Evolutionary conservation across 805 yeast genomes (phyloP).

Genomic region (Starmerella stellata): DNA sequence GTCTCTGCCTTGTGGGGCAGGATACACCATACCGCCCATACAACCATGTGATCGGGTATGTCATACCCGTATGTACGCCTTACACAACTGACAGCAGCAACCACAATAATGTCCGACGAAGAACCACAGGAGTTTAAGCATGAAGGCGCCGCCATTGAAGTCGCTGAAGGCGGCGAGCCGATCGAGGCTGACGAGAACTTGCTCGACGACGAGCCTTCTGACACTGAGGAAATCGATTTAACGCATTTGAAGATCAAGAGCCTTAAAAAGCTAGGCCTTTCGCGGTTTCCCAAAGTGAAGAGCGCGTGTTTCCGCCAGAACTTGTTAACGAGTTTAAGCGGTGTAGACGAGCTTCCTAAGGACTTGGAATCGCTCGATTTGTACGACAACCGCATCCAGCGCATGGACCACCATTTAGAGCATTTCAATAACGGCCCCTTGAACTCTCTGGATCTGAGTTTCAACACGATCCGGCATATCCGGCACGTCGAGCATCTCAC

Average conservation of each 20-base stretch:
- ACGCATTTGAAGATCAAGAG: conserved; percentile 39
- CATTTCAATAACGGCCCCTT: conserved; percentile 34
- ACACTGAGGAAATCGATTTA: conserved; percentile 36
- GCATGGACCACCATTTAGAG: conserved; percentile 47
- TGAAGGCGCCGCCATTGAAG: conserved; percentile 4
- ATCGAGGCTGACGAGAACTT: conserved; percentile 44
- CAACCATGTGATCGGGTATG: too few relatives aligned
- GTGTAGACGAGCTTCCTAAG: conserved; percentile 41
- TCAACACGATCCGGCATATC: conserved; percentile 73
- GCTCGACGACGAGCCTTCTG: conserved; percentile 30
- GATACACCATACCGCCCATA: too few relatives aligned
- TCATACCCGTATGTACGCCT: too few relatives aligned
- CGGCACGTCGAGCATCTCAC: conserved; percentile 51
- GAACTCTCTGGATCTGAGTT: conserved; percentile 58
- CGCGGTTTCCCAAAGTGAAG: conserved; percentile 34
- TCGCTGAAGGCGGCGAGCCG: conserved; percentile 21
- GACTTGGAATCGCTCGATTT: conserved; percentile 62
- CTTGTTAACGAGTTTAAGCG: conserved; percentile 53
- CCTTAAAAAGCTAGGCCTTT: conserved; percentile 32
- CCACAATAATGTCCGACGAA: not conserved
- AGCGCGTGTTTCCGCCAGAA: conserved; percentile 67
- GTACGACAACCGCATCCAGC: conserved; percentile 80
- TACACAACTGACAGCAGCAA: not conserved
- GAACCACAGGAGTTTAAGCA: not conserved
- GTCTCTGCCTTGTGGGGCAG: too few relatives aligned